Evolutionary conservation across 768 basidiomycete species (phyloP).

Genomic region (Butyriboletus loyo): DNA sequence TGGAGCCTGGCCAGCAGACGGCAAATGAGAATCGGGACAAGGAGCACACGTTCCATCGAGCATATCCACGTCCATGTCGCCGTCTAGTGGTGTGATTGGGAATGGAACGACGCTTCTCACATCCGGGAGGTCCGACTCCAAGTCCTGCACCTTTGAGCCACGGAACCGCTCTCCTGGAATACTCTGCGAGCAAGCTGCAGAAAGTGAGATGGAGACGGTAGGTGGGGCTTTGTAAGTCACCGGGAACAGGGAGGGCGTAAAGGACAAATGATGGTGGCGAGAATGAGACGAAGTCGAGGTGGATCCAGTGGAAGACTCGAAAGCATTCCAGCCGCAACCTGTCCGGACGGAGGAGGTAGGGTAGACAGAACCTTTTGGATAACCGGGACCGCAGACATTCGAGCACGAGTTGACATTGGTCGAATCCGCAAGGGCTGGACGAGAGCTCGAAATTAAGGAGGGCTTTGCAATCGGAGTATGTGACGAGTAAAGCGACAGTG

Average conservation of each 20-base stretch:
- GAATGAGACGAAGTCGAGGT: not conserved
- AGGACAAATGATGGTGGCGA: constrained; percentile 6
- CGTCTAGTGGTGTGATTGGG: constrained; percentile 29
- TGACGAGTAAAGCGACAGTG: not conserved
- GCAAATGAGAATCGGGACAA: not conserved
- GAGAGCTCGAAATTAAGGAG: constrained; percentile 4
- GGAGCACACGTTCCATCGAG: constrained; percentile 23
- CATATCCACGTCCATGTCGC: constrained; percentile 25
- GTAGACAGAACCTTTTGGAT: constrained; percentile 10
- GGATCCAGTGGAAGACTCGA: constrained; percentile 1
- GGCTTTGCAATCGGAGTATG: not conserved
- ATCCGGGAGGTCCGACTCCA: constrained; percentile 26
- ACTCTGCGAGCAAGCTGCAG: constrained; percentile 31
- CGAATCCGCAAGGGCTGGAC: constrained; percentile 24
- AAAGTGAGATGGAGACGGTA: constrained; percentile 38
- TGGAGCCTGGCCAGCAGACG: constrained; percentile 2
- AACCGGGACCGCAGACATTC: not conserved
- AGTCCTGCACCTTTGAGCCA: constrained; percentile 5
- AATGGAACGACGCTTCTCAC: constrained; percentile 37
- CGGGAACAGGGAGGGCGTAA: constrained; percentile 16
- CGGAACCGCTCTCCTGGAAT: not conserved
- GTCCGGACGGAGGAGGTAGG: constrained; percentile 20
- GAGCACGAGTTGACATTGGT: constrained; percentile 20
- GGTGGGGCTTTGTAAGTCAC: constrained; percentile 35
- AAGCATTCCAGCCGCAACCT: constrained; percentile 8